These are phyloP conservation scores for Circinella minor DNA, from an alignment of 371 early-diverging fungal species.

Conservation along the genomic window DNA sequence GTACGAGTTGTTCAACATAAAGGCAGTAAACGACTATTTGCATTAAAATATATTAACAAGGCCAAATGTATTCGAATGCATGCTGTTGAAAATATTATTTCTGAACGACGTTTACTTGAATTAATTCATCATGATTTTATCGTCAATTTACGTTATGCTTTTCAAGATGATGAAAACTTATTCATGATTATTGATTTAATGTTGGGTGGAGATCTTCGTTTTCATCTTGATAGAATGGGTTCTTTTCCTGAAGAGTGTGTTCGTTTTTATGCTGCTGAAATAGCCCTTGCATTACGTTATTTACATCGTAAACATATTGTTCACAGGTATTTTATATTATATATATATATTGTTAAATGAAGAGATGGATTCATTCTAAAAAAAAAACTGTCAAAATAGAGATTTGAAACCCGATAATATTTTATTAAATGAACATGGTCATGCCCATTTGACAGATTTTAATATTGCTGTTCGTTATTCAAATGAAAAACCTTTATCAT, in stretches of 20 bases:
- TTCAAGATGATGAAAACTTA: conserved; percentile 79
- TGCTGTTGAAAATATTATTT: conserved; percentile 58
- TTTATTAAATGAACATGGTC: conserved; percentile 80
- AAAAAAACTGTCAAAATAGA: conserved; percentile 43
- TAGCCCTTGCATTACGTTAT: conserved; percentile 69
- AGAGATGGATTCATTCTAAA: neutral
- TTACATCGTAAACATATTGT: conserved; percentile 67
- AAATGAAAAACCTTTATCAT: conserved; percentile 57
- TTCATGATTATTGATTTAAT: conserved; percentile 81
- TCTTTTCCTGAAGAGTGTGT: conserved; percentile 71
- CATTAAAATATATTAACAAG: conserved; percentile 65
- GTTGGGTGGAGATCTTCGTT: conserved; percentile 88
- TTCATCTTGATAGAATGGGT: conserved; percentile 69
- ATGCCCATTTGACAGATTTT: conserved; percentile 88
- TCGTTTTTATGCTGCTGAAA: conserved; percentile 77
- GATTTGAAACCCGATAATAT: conserved; percentile 94
- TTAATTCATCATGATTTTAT: conserved; percentile 46
- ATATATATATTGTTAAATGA: no score
- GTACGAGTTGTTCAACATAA: conserved; percentile 89
- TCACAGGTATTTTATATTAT: conserved; percentile 47
- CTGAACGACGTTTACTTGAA: conserved; percentile 59
- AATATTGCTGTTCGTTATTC: conserved; percentile 77
- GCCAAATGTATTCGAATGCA: conserved; percentile 57
- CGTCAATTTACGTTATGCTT: conserved; percentile 77
- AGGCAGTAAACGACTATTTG: conserved; percentile 54